Conservation (phyloP, 2,329 filamentous ascomycete genomes). For the Neofusicoccum sp. region DNA sequence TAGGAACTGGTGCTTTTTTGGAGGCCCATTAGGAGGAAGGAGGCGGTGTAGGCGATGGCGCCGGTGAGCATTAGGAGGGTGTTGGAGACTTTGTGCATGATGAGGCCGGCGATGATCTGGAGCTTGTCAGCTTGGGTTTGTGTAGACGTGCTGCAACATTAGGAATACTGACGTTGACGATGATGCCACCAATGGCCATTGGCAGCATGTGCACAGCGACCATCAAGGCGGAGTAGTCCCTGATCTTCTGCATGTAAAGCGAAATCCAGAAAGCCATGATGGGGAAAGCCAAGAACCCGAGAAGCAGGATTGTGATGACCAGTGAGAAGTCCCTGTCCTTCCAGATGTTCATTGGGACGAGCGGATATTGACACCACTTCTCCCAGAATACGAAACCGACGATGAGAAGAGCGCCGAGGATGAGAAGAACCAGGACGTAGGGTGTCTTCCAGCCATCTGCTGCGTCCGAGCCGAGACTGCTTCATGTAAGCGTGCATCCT, state of each 20-base stretch:
- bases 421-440: slow-evolving; percentile 64
- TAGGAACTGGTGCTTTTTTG: slow-evolving; percentile 60
- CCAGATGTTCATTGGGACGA: slow-evolving; percentile 60
- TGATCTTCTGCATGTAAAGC: slow-evolving; percentile 65
- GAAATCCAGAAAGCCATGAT: slow-evolving; percentile 65
- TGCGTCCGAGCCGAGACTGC: slow-evolving; percentile 55
- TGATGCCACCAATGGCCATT: slow-evolving; percentile 64
- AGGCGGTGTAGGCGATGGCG: slow-evolving; percentile 46
- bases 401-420: slow-evolving; percentile 61
- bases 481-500: slow-evolving; percentile 13
- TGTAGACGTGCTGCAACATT: background rate
- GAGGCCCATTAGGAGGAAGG: slow-evolving; percentile 60
- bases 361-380: slow-evolving; percentile 48
- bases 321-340: slow-evolving; percentile 66
- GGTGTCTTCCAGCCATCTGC: slow-evolving; percentile 63
- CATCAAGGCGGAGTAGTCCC: slow-evolving; percentile 55
- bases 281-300: slow-evolving; percentile 66
- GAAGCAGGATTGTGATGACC: slow-evolving; percentile 58
- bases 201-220: slow-evolving; percentile 67
- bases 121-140: background rate
- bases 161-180: slow-evolving; percentile 54
- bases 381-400: slow-evolving; percentile 66
- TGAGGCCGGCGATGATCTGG: slow-evolving; percentile 58
- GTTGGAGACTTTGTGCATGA: slow-evolving; percentile 67
- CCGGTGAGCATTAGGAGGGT: slow-evolving; percentile 62